Evolutionary conservation across 2,329 filamentous ascomycete genomes (phyloP).

Genomic region (Raffaelea arxii): DNA sequence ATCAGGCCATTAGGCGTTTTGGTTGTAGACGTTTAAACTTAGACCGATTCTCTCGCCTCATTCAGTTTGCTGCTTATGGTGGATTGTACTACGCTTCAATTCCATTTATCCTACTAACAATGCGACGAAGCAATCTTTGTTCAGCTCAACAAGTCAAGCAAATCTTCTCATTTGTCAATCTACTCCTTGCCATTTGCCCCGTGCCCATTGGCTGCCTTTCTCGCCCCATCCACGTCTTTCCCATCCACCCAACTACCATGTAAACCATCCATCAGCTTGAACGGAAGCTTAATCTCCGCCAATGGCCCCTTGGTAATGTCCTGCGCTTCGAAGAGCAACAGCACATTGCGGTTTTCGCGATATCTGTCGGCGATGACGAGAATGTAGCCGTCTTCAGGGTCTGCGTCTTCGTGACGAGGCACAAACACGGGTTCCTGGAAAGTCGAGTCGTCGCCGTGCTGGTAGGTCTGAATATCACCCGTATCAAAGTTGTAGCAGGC

Average conservation of each 20-base stretch:
- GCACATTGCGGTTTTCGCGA: neutral
- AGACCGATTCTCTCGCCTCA: too few species aligned
- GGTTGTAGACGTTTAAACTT: too few species aligned
- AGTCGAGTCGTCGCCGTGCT: slow-evolving; percentile 1
- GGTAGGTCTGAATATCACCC: neutral
- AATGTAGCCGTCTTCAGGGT: neutral
- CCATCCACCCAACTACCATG: slow-evolving; percentile 4
- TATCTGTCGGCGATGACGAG: slow-evolving; percentile 2
- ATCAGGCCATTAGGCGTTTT: too few species aligned
- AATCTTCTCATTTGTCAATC: too few species aligned
- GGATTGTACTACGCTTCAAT: too few species aligned
- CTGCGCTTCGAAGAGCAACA: slow-evolving; percentile 1
- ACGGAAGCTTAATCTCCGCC: slow-evolving; percentile 2
- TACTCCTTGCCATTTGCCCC: too few species aligned
- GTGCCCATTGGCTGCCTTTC: too few species aligned
- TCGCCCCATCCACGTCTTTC: too few species aligned
- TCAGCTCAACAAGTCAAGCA: too few species aligned
- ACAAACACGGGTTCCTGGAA: slow-evolving; percentile 1
- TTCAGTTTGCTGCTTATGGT: too few species aligned
- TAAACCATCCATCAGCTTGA: slow-evolving; percentile 1
- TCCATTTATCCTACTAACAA: too few species aligned
- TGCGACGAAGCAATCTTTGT: too few species aligned
- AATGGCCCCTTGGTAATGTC: neutral
- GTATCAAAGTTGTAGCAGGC: neutral
- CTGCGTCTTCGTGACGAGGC: neutral